Conservation (phyloP, 2,329 filamentous ascomycete genomes). For the Harringtonia lauricola region DNA sequence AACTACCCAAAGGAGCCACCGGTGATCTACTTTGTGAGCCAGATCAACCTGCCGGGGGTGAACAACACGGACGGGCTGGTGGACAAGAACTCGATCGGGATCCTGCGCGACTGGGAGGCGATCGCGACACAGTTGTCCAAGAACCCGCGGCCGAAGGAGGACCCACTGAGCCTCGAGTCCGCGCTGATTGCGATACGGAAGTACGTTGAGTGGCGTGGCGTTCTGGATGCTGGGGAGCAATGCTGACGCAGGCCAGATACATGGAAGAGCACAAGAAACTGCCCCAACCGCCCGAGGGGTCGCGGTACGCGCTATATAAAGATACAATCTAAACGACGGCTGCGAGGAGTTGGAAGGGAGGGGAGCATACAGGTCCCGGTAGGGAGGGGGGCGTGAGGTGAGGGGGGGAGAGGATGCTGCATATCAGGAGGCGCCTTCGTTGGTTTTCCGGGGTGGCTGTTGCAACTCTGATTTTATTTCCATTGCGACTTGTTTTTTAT, state of each 20-base stretch:
- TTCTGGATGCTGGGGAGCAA: no score
- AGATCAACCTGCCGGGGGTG: constrained; percentile 94
- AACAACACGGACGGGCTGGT: constrained; percentile 71
- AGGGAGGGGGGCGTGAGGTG: neutral
- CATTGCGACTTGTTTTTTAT: neutral
- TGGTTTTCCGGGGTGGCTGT: neutral
- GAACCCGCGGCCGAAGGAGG: constrained; percentile 20
- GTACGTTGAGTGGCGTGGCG: no score
- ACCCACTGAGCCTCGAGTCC: constrained; percentile 22
- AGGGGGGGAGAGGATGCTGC: neutral
- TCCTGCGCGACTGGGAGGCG: constrained; percentile 80
- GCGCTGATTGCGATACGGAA: constrained; percentile 24
- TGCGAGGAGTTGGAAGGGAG: neutral
- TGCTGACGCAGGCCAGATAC: constrained; percentile 4
- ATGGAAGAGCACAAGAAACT: constrained; percentile 98
- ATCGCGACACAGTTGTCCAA: constrained; percentile 70
- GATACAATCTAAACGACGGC: constrained; percentile 8
- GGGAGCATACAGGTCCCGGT: neutral
- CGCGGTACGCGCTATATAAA: constrained; percentile 29
- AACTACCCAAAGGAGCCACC: constrained; percentile 85
- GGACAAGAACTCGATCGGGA: constrained; percentile 72
- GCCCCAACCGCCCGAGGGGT: constrained; percentile 82
- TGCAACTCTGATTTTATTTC: neutral
- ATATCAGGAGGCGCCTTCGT: constrained; percentile 2
- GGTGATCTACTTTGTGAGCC: constrained; percentile 82